These are phyloP conservation scores for Tricholoma bakamatsutake DNA, from an alignment of 768 basidiomycete species.

Conservation along the genomic window DNA sequence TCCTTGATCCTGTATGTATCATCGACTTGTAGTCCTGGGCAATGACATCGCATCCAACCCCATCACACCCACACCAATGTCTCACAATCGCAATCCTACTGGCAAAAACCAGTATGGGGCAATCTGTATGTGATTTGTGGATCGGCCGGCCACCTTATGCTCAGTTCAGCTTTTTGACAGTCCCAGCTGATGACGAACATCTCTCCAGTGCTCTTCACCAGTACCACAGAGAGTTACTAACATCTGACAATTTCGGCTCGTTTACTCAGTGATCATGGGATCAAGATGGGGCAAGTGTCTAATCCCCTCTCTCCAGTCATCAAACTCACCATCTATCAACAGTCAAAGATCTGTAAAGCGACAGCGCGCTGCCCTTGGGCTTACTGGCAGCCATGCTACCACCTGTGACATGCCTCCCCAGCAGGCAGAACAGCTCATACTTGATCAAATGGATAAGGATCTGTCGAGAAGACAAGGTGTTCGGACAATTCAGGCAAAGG, in stretches of 20 bases:
- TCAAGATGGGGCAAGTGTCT: conserved; percentile 9
- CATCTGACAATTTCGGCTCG: not conserved
- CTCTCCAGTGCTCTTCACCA: not conserved
- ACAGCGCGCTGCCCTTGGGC: not conserved
- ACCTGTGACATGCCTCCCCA: not conserved
- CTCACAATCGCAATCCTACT: conserved; percentile 12
- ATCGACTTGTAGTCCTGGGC: no score
- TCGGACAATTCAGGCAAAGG: conserved; percentile 12
- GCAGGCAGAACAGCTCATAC: conserved; percentile 5
- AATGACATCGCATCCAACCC: no score
- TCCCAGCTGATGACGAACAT: conserved; percentile 9
- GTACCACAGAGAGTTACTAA: not conserved
- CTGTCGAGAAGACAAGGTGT: conserved; percentile 12
- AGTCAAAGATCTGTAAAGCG: not conserved
- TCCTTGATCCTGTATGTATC: not conserved
- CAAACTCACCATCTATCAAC: not conserved
- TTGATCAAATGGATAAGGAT: conserved; percentile 19
- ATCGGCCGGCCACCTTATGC: not conserved
- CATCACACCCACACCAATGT: not conserved
- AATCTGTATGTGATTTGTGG: conserved; percentile 8
- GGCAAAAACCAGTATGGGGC: conserved; percentile 18
- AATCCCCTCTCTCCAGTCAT: not conserved
- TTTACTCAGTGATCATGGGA: conserved; percentile 10
- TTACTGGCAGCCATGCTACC: not conserved
- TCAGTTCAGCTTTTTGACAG: not conserved